Percentiles rank a stretch among this genome's conserved stretches.
Conservation (phyloP, 2,329 filamentous ascomycete species). For the Fusarium mangiferae region DNA sequence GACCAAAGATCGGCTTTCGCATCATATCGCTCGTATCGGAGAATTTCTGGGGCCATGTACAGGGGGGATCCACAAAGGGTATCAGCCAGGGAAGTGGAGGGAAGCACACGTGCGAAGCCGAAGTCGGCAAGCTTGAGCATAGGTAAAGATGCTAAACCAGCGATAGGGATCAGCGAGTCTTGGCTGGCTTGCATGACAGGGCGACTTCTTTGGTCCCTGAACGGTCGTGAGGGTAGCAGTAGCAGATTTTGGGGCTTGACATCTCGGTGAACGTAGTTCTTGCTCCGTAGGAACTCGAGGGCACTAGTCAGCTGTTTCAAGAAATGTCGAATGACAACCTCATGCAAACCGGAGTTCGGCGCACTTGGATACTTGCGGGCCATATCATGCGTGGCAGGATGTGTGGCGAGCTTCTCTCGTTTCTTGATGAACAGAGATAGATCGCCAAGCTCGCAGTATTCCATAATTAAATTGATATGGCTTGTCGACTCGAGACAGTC, state of each 20-base stretch:
- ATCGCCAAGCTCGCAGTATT: constrained; percentile 96
- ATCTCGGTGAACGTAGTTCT: constrained; percentile 93
- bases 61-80: constrained; percentile 96
- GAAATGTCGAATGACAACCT: constrained; percentile 96
- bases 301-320: constrained; percentile 94
- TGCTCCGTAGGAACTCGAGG: constrained; percentile 84
- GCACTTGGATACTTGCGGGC: constrained; percentile 92
- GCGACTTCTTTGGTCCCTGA: constrained; percentile 62
- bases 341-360: constrained; percentile 85
- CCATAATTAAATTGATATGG: constrained; percentile 97
- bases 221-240: constrained; percentile 82
- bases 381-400: constrained; percentile 88
- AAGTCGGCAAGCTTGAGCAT: constrained; percentile 99
- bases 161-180: constrained; percentile 81
- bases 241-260: constrained; percentile 97
- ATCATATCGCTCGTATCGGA: constrained; percentile 97
- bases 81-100: constrained; percentile 90
- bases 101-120: constrained; percentile 94
- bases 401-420: constrained; percentile 80
- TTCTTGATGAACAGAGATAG: constrained; percentile 97
- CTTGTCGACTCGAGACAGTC: constrained; percentile 88
- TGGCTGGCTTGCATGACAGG: constrained; percentile 81
- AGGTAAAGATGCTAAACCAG: constrained; percentile 84
- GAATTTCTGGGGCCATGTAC: constrained; percentile 98
- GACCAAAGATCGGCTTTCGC: constrained; percentile 98